Base-by-base conservation (phyloP, 164 flowering plant genomes). In the Buxus sempervirens region DNA sequence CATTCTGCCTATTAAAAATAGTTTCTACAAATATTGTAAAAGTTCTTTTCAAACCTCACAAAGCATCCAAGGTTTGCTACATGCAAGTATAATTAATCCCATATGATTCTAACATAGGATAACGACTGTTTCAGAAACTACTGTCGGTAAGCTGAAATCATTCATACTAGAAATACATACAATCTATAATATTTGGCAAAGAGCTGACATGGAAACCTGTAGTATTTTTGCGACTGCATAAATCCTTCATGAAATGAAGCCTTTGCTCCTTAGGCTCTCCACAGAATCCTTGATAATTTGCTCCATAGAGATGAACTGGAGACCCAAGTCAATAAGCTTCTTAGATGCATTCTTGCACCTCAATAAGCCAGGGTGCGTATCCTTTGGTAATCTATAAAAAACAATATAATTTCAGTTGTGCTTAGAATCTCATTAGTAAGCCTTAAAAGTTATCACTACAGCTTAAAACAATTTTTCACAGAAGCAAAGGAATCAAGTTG, bases 311-410 rank as follows among this genome's bases (percentile, higher is more conserved):
- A 71, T 84, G 72, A 90, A 89, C 10, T 90, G 68, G 13, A 95
- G 67, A 38, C 98, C 97, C 82, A 95, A 69, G 66, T 84, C 90
- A 72, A 83, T 91, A 55, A 95, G 80, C 85, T 92, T 92, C 79
- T 85, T 83, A 0, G 87, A 57, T 65, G 74, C 90, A 62, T 82
- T 66, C 70, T 85, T 79, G 10, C 76, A 68, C 73, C 96, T 81
- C 80, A 89, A 53, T 65, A 91, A 42, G 54, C 95, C 96, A 4
- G 95, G 91, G 69, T 88, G 97, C 2, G 93, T 86, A 59, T 90
- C 98, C 72, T 73, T 82, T 7, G 93, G 90, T 65, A 91, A 73
- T 75, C 96, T 90, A 28, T 72, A 54, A 14, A 66, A 63, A 26
- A 27, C 38, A 38, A 69, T 0, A 24, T 41, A 24, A 38, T 20